phyloP scores from a whole-genome alignment of 2,329 filamentous ascomycete genomes.

The Cryphonectria nitschkei region DNA sequence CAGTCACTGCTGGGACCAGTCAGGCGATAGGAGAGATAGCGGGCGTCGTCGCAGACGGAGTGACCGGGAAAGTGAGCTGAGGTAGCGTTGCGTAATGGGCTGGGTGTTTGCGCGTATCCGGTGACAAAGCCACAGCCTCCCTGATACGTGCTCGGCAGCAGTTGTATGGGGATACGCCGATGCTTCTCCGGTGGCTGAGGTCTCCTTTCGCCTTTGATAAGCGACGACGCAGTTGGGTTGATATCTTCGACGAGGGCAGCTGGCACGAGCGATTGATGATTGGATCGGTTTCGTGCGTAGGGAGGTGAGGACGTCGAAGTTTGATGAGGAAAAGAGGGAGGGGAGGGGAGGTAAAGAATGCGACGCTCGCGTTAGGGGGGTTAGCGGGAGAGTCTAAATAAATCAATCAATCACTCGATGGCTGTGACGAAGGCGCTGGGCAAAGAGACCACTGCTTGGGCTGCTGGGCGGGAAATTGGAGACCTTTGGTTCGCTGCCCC shows the following conservation, averaged over 20 bases:
- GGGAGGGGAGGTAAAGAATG: conserved; percentile 13
- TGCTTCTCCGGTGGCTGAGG: conserved; percentile 3
- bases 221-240: conserved; percentile 9
- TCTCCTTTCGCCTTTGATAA: conserved; percentile 11
- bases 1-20: conserved; percentile 1
- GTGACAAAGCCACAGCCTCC: conserved; percentile 20
- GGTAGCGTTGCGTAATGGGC: conserved; percentile 17
- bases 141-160: conserved; percentile 11
- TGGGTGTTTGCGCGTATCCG: conserved; percentile 21
- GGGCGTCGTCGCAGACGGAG: conserved; percentile 20
- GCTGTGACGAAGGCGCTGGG: conserved; percentile 10
- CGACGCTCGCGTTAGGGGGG: conserved; percentile 16
- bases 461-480: conserved; percentile 27
- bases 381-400: conserved; percentile 11
- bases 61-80: conserved; percentile 1
- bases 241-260: neutral
- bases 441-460: conserved; percentile 17
- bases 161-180: conserved; percentile 1
- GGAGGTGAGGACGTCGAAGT: conserved; percentile 17
- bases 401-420: conserved; percentile 21
- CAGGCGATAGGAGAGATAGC: conserved; percentile 5
- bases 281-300: conserved; percentile 1
- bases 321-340: conserved; percentile 11
- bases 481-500: conserved; percentile 24
- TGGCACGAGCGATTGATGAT: conserved; percentile 4